A percentile compares a stretch with the other conserved stretches of the same genome.
phyloP scores from a whole-genome alignment of 73 alveolate species.

The Paramecium tetraurelia region DNA sequence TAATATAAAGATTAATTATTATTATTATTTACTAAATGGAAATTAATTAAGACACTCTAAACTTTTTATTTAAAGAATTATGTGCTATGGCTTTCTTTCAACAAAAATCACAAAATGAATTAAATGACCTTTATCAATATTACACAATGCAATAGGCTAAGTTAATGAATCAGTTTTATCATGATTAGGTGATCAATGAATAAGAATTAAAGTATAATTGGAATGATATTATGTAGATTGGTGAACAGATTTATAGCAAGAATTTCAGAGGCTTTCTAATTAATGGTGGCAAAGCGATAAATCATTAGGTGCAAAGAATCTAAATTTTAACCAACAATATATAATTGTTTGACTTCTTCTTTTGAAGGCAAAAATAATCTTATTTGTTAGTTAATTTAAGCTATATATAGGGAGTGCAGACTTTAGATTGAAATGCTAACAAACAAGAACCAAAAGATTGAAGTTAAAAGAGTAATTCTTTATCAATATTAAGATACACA shows the following conservation, averaged over 20 bases:
- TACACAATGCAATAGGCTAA: not conserved
- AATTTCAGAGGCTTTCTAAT: not conserved
- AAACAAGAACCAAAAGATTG: not conserved
- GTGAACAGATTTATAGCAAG: not conserved
- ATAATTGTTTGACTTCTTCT: not conserved
- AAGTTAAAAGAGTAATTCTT: not conserved
- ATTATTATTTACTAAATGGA: not conserved
- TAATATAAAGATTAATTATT: not conserved
- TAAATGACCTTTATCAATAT: not conserved
- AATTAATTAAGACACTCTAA: not conserved
- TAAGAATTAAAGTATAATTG: not conserved
- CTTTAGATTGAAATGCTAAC: not conserved
- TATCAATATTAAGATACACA: not conserved
- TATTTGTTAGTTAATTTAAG: not conserved
- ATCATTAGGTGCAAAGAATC: not conserved
- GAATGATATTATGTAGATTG: not conserved
- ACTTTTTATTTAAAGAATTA: conserved; percentile 12
- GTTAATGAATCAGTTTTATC: not conserved
- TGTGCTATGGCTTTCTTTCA: not conserved
- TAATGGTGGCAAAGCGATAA: not conserved
- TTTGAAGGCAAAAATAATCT: not conserved
- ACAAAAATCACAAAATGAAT: not conserved
- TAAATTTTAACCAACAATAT: not conserved
- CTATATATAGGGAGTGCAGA: not conserved
- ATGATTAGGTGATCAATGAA: not conserved